phyloP scores from a whole-genome alignment of 2,329 filamentous ascomycete genomes.

The Graphilbum sp. region DNA sequence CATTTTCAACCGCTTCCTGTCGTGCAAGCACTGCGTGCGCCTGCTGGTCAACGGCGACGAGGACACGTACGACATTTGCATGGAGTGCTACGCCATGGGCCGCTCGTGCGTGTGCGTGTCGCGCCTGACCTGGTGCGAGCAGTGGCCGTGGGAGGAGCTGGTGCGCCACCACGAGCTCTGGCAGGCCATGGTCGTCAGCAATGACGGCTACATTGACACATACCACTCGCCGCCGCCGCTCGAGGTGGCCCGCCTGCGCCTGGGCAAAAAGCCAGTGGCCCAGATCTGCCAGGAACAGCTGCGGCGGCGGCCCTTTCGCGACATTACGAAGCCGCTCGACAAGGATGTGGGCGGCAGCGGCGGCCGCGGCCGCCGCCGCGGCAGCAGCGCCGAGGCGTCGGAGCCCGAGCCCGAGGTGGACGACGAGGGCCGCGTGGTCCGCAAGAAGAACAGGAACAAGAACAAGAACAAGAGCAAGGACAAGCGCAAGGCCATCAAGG shows the following conservation, averaged over 20 bases:
- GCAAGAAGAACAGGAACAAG: slow-evolving; percentile 42
- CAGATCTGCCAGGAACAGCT: slow-evolving; percentile 91
- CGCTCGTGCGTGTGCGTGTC: slow-evolving; percentile 83
- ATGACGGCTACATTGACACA: slow-evolving; percentile 50
- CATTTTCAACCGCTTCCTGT: slow-evolving; percentile 93
- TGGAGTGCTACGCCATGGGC: slow-evolving; percentile 98
- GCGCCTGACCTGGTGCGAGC: slow-evolving; percentile 76
- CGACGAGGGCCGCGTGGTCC: slow-evolving; percentile 43
- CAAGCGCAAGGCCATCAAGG: slow-evolving; percentile 32
- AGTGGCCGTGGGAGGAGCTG: slow-evolving; percentile 74
- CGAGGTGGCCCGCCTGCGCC: slow-evolving; percentile 47
- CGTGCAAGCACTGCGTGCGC: slow-evolving; percentile 70
- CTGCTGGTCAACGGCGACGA: slow-evolving; percentile 49
- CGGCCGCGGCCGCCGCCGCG: too few relatives aligned
- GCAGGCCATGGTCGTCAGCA: slow-evolving; percentile 60
- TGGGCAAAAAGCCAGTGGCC: slow-evolving; percentile 64
- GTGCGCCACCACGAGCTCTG: slow-evolving; percentile 65
- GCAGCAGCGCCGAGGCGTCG: slow-evolving; percentile 27
- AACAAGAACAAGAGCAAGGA: slow-evolving; percentile 45
- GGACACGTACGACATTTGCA: slow-evolving; percentile 88
- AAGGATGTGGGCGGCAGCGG: too few relatives aligned
- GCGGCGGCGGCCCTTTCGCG: slow-evolving; percentile 61
- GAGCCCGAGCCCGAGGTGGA: slow-evolving; percentile 42
- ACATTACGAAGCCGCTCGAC: slow-evolving; percentile 50
- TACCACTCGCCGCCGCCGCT: slow-evolving; percentile 54